phyloP scores from a whole-genome alignment of 768 basidiomycete species.

The Vararia minispora region DNA sequence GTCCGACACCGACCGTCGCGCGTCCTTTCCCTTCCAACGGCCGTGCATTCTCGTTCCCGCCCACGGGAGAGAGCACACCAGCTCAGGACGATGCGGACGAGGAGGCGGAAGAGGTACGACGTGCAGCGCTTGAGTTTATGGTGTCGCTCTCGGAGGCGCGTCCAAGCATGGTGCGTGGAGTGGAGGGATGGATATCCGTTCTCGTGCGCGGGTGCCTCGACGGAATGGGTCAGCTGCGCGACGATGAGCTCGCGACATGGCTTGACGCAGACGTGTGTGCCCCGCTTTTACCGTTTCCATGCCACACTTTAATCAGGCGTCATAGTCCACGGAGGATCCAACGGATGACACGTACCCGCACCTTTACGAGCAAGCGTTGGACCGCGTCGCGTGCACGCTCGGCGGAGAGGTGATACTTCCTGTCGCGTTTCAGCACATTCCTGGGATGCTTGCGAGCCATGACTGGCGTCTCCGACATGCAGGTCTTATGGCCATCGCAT shows the following conservation, averaged over 20 bases:
- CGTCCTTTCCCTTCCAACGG: constrained; percentile 27
- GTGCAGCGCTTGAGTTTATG: constrained; percentile 75
- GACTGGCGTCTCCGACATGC: constrained; percentile 85
- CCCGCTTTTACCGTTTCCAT: constrained; percentile 1
- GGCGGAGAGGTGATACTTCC: constrained; percentile 70
- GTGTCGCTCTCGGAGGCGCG: constrained; percentile 67
- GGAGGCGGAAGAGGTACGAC: constrained; percentile 56
- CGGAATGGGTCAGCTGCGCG: constrained; percentile 71
- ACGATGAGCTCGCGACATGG: constrained; percentile 52
- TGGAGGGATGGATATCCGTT: constrained; percentile 58
- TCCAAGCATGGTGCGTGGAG: constrained; percentile 56
- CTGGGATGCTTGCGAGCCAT: constrained; percentile 67
- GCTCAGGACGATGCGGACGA: constrained; percentile 37
- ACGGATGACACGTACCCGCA: constrained; percentile 60
- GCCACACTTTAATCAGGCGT: constrained; percentile 2
- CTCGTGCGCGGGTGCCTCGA: constrained; percentile 70
- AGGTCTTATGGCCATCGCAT: constrained; percentile 78
- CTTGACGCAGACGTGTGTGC: constrained; percentile 61
- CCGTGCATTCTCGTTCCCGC: constrained; percentile 26
- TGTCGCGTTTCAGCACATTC: constrained; percentile 73
- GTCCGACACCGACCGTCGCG: constrained; percentile 42
- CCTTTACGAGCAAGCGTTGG: constrained; percentile 74
- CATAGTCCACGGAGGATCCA: constrained; percentile 51
- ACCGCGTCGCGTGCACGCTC: constrained; percentile 70
- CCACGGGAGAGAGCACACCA: constrained; percentile 23